These are phyloP conservation scores for Chaetomium tenue DNA, from an alignment of 495 filamentous ascomycete species.

Conservation along the genomic window DNA sequence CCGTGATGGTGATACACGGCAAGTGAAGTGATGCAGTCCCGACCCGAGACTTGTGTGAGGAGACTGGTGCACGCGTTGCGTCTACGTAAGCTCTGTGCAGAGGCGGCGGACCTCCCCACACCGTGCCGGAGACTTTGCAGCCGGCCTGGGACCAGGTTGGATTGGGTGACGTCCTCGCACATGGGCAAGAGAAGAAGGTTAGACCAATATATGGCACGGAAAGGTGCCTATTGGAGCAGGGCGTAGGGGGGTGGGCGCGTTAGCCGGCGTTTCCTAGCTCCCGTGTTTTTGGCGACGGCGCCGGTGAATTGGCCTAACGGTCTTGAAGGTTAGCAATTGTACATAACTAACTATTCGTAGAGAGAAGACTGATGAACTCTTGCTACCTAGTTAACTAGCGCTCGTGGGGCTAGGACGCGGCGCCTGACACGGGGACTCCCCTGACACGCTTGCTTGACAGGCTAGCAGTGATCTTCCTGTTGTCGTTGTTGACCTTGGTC, in stretches of 20 bases:
- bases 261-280: not conserved
- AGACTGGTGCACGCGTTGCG: not conserved
- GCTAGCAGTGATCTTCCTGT: not conserved
- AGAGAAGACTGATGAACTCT: too few species aligned
- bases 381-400: too few species aligned
- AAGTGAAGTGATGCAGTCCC: not conserved
- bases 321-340: not conserved
- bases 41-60: not conserved
- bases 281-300: not conserved
- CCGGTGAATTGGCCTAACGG: not conserved
- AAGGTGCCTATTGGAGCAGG: not conserved
- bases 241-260: not conserved
- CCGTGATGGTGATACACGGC: not conserved
- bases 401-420: too few species aligned
- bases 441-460: too few species aligned
- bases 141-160: not conserved
- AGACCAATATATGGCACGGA: not conserved
- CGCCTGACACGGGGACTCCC: too few species aligned
- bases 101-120: conserved; percentile 12
- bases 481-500: not conserved
- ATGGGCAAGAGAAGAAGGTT: not conserved
- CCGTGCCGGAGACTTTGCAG: not conserved
- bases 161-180: not conserved
- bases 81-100: conserved; percentile 1
- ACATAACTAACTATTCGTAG: too few species aligned